These are phyloP conservation scores for Trapa incisa DNA, from an alignment of 345 rosid species.

Conservation along the genomic window DNA sequence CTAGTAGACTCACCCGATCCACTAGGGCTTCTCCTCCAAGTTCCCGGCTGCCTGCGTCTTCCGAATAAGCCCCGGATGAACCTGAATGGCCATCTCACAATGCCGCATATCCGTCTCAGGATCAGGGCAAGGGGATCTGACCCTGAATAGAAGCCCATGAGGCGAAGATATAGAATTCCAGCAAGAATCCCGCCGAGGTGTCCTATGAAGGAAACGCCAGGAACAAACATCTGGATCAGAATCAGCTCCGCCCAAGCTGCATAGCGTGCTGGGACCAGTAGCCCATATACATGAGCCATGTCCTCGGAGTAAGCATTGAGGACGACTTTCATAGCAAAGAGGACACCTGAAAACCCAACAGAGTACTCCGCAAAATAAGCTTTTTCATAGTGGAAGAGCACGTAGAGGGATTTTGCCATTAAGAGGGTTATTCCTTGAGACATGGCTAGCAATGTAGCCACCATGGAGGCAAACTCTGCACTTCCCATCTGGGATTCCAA, in stretches of 20 bases:
- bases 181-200: constrained; percentile 96
- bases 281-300: constrained; percentile 50
- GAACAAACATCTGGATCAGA: constrained; percentile 82
- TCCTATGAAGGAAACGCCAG: constrained; percentile 80
- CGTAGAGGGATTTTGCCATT: constrained; percentile 52
- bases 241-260: constrained; percentile 95
- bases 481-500: constrained; percentile 89
- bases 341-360: constrained; percentile 85
- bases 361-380: constrained; percentile 59
- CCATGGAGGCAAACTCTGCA: constrained; percentile 67
- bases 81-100: constrained; percentile 53
- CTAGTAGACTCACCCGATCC: constrained; percentile 25
- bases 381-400: constrained; percentile 42
- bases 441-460: constrained; percentile 53
- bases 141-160: constrained; percentile 44
- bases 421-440: constrained; percentile 79
- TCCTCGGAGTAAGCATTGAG: constrained; percentile 61
- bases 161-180: constrained; percentile 60
- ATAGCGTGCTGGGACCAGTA: constrained; percentile 54
- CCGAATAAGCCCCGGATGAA: constrained; percentile 25
- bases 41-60: constrained; percentile 27
- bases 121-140: constrained; percentile 39
- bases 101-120: constrained; percentile 27
- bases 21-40: constrained; percentile 39
- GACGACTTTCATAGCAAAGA: constrained; percentile 91